Conservation (phyloP, 78 protist species). For the Dictyostelium purpureum region DNA sequence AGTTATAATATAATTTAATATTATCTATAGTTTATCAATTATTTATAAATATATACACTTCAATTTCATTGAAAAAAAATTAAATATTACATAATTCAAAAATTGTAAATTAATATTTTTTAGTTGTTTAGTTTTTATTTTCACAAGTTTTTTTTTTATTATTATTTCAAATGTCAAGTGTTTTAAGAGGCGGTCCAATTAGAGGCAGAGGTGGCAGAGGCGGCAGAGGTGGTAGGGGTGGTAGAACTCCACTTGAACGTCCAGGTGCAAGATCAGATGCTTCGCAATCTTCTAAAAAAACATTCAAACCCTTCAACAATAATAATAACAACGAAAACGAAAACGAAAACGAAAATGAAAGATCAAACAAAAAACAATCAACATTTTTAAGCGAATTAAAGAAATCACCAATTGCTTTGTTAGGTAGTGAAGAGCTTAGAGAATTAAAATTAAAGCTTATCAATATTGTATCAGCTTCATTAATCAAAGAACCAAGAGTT, state of each 20-base stretch:
- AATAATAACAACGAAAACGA: not conserved
- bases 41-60: no score
- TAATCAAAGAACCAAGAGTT: conserved; percentile 85
- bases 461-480: conserved; percentile 79
- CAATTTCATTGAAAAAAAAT: no score
- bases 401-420: not conserved
- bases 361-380: conserved; percentile 2
- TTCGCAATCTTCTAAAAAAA: not conserved
- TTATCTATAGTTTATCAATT: no score
- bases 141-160: no score
- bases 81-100: no score
- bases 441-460: conserved; percentile 63
- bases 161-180: no score
- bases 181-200: conserved; percentile 24
- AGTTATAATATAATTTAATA: no score
- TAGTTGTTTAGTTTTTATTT: no score
- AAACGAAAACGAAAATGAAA: not conserved
- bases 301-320: not conserved
- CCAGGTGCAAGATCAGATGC: not conserved
- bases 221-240: not conserved
- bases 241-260: not conserved
- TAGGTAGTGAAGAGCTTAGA: not conserved
- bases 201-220: conserved; percentile 39
- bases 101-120: no score
- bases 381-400: not conserved